Evolutionary conservation across 805 yeast genomes (phyloP), one percentile per base, ranked within the genome.

Genomic region (Starmerella geochares): DNA sequence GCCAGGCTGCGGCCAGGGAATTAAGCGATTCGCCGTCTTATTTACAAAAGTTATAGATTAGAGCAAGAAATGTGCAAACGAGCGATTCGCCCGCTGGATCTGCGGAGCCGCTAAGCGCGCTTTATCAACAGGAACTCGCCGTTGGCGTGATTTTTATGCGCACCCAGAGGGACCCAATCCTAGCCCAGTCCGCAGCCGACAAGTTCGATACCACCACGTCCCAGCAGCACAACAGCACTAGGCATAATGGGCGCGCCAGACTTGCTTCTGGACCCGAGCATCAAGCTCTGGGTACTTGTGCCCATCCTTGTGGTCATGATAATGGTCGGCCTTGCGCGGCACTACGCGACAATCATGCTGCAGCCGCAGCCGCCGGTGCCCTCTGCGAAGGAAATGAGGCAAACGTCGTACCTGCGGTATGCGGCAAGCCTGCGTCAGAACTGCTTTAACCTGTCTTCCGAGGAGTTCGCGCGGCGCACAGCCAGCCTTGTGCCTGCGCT

Each of bases 261-360:
- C 48, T 64, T 82, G 19, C 66, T 80, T 14, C 69, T 90, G 41
- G 97, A 90, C 62, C 94, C 95, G 4, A 75, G 77, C 48, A 71
- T 92, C 54, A 81, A 83, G 63, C 76, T 79, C 59, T 90, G 97
- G 96, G 97, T 87, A 27, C 70, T 92, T 16, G 65, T 86, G 31
- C 98, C 98, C 21, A 88, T 92, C 39, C 79, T 95, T 5, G 62
- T 83, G 19, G 94, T 87, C 19, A 87, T 92, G 95, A 81, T 92
- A 10, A 67, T 88, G 50, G 86, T 86, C 4, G 96, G 96, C 7
- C 65, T 90, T 17, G 65, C 86, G 24, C 73, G 95, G 49, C 80
- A 83, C 48, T 78, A 81, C 59, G 71, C 81, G 9, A 78, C 86
- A 36, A 65, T 71, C 14, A 67, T 87, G 23, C 67, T 86, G 7